phyloP scores from a whole-genome alignment of 2,329 filamentous ascomycete genomes.

The Colletotrichum australisinense region DNA sequence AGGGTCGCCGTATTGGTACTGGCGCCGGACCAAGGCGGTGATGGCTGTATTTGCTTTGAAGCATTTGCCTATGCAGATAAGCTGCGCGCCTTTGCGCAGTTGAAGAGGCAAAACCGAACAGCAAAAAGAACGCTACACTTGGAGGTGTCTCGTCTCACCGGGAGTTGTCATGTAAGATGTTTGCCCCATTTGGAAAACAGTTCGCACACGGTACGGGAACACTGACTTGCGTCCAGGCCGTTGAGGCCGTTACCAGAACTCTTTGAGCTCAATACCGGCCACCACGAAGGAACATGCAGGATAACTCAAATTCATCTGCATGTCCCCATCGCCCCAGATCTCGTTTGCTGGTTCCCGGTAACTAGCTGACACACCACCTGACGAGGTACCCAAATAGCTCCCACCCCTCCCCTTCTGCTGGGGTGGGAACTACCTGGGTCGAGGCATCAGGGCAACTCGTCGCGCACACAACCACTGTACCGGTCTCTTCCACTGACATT shows the following conservation, averaged over 20 bases:
- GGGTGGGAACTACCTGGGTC: slow-evolving; percentile 26
- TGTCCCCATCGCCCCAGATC: slow-evolving; percentile 24
- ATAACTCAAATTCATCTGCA: slow-evolving; percentile 35
- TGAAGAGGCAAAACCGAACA: neutral
- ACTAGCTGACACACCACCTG: slow-evolving; percentile 26
- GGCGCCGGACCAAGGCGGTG: slow-evolving; percentile 30
- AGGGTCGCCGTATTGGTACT: slow-evolving; percentile 19
- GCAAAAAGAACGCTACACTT: neutral
- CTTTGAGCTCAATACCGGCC: neutral
- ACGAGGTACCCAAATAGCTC: neutral
- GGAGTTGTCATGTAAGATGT: neutral
- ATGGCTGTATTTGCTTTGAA: slow-evolving; percentile 9
- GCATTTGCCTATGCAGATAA: slow-evolving; percentile 14
- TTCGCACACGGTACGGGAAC: neutral
- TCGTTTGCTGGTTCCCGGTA: slow-evolving; percentile 16
- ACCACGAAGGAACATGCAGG: slow-evolving; percentile 22
- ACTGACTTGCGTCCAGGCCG: slow-evolving; percentile 6
- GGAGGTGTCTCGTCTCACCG: neutral
- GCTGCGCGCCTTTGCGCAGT: neutral
- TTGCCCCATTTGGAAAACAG: slow-evolving; percentile 21
- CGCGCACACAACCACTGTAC: slow-evolving; percentile 6
- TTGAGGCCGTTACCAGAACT: neutral
- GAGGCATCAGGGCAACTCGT: slow-evolving; percentile 24
- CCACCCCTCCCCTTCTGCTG: neutral
- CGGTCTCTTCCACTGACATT: neutral